These are phyloP conservation scores for Cytospora piceicola DNA, from an alignment of 2,329 filamentous ascomycete species.

Conservation along the genomic window DNA sequence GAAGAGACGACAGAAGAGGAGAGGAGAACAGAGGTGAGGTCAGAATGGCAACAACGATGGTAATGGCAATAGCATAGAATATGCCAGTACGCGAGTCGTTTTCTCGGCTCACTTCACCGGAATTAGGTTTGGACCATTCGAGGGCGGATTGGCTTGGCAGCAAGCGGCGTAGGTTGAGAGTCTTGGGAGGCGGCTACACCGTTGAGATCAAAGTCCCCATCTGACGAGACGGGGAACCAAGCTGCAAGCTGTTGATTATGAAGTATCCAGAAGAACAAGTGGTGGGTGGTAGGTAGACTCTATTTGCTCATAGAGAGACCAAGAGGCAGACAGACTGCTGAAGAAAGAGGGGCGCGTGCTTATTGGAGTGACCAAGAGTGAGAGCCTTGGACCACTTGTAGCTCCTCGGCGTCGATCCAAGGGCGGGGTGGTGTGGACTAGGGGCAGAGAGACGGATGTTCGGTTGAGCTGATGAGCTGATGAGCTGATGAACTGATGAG, in stretches of 20 bases:
- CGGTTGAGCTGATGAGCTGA: no score
- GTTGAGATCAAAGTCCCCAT: not conserved
- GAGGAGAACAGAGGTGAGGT: not conserved
- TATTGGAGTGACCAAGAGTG: not conserved
- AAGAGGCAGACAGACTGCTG: not conserved
- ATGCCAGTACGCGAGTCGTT: not conserved
- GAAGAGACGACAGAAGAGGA: not conserved
- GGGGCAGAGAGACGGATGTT: constrained; percentile 1
- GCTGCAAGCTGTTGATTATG: not conserved
- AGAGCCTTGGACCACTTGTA: constrained; percentile 11
- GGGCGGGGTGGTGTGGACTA: constrained; percentile 19
- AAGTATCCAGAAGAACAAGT: not conserved
- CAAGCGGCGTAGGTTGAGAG: constrained; percentile 10
- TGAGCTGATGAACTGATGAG: no score
- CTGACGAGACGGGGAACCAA: not conserved
- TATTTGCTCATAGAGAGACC: not conserved
- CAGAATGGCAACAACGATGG: not conserved
- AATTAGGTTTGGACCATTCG: constrained; percentile 6
- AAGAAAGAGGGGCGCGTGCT: constrained; percentile 31
- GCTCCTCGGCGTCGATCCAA: constrained; percentile 22
- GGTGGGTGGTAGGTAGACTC: no score
- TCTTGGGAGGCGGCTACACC: constrained; percentile 1
- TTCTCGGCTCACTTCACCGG: constrained; percentile 9
- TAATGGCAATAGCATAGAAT: not conserved
- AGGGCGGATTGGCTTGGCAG: not conserved